phyloP scores from a whole-genome alignment of 1,284 basidiomycete species.

The Trametes polyzona region DNA sequence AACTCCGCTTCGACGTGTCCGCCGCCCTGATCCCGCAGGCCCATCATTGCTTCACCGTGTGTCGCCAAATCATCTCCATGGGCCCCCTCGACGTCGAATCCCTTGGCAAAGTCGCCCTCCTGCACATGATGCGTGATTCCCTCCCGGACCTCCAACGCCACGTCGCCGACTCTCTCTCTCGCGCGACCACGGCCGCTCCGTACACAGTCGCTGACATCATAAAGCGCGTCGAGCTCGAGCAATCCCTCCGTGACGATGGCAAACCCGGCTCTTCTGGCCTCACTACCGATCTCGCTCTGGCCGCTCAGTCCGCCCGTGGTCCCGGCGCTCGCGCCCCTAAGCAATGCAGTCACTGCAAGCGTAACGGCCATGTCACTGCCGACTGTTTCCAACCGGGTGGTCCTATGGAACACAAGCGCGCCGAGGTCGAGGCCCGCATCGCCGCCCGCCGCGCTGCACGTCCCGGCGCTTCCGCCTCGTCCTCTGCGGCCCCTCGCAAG shows the following conservation, averaged over 20 bases:
- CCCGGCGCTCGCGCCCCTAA: not conserved
- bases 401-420: constrained; percentile 1
- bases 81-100: constrained; percentile 9
- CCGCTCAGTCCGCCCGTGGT: not conserved
- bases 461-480: not conserved
- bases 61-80: constrained; percentile 18
- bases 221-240: constrained; percentile 12
- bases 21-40: constrained; percentile 3
- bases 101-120: constrained; percentile 6
- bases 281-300: not conserved
- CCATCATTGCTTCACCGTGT: not conserved
- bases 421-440: not conserved
- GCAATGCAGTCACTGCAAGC: constrained; percentile 13
- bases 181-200: not conserved
- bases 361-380: not conserved
- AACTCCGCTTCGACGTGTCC: not conserved
- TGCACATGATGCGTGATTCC: constrained; percentile 10
- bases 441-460: not conserved
- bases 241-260: not conserved
- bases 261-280: not conserved
- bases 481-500: not conserved
- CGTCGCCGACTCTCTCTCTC: constrained; percentile 8
- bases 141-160: constrained; percentile 6
- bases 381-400: constrained; percentile 9
- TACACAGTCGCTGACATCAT: constrained; percentile 3